Evolutionary conservation across 139 green algal species (phyloP).

Genomic region (Chloropicon primus): DNA sequence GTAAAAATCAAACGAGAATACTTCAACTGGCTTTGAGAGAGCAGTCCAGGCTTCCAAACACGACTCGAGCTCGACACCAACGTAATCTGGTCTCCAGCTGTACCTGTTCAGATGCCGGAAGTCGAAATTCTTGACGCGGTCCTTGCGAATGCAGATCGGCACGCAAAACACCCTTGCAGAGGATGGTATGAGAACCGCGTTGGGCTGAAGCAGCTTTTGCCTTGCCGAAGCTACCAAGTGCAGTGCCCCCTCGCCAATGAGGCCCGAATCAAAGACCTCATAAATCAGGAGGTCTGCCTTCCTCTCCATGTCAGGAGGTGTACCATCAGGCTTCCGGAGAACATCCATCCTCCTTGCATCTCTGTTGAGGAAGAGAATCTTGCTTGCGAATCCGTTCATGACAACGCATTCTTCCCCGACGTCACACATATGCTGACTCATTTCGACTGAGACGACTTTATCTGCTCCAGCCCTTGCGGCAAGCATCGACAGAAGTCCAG

Average conservation of each 20-base stretch:
- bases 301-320: conserved; percentile 34
- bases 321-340: conserved; percentile 35
- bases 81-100: conserved; percentile 49
- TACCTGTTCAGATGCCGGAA: conserved; percentile 32
- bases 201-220: conserved; percentile 31
- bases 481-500: conserved; percentile 63
- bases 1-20: conserved; percentile 58
- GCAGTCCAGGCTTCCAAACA: conserved; percentile 29
- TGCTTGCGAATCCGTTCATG: conserved; percentile 39
- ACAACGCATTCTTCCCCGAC: conserved; percentile 44
- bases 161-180: conserved; percentile 41
- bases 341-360: conserved; percentile 36
- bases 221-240: conserved; percentile 39
- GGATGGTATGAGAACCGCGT: conserved; percentile 36
- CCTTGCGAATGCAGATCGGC: conserved; percentile 42
- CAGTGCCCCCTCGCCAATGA: conserved; percentile 68
- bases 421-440: conserved; percentile 46
- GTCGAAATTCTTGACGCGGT: conserved; percentile 28
- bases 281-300: conserved; percentile 36
- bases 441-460: conserved; percentile 34
- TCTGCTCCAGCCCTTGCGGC: conserved; percentile 42
- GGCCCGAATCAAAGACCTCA: conserved; percentile 67
- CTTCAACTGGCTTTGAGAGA: conserved; percentile 25
- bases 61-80: conserved; percentile 39
- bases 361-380: conserved; percentile 40